Conservation (phyloP, 768 basidiomycete species). For the Mycena indigotica region DNA sequence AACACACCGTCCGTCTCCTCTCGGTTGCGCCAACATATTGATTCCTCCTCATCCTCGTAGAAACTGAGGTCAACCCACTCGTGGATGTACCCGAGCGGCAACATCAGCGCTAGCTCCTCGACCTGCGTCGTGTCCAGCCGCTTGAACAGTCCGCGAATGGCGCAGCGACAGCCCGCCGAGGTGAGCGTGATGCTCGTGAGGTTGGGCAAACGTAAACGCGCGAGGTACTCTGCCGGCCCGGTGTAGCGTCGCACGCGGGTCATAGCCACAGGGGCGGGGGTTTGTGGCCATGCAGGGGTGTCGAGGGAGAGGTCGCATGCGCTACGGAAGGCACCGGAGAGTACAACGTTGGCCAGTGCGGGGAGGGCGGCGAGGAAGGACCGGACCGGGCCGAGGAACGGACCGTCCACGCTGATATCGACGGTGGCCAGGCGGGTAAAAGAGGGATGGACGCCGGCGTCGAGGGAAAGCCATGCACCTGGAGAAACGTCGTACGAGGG, state of each 20-base stretch:
- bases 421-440: slow-evolving; percentile 6
- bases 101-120: background rate
- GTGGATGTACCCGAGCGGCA: background rate
- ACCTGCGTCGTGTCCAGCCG: background rate
- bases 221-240: background rate
- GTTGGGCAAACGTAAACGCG: background rate
- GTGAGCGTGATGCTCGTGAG: background rate
- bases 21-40: background rate
- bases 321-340: slow-evolving; percentile 2
- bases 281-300: slow-evolving; percentile 29
- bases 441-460: slow-evolving; percentile 1
- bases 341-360: background rate
- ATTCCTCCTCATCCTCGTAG: background rate
- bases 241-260: background rate
- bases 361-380: slow-evolving; percentile 10
- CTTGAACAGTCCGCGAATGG: background rate
- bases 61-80: background rate
- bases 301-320: slow-evolving; percentile 23
- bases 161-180: background rate
- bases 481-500: slow-evolving; percentile 14
- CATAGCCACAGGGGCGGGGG: background rate
- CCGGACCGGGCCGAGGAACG: slow-evolving; percentile 9
- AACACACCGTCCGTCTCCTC: background rate
- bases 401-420: slow-evolving; percentile 11
- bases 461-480: slow-evolving; percentile 10